Conservation (phyloP, 805 yeast species). For the Lipomyces spencermartinsiae region DNA sequence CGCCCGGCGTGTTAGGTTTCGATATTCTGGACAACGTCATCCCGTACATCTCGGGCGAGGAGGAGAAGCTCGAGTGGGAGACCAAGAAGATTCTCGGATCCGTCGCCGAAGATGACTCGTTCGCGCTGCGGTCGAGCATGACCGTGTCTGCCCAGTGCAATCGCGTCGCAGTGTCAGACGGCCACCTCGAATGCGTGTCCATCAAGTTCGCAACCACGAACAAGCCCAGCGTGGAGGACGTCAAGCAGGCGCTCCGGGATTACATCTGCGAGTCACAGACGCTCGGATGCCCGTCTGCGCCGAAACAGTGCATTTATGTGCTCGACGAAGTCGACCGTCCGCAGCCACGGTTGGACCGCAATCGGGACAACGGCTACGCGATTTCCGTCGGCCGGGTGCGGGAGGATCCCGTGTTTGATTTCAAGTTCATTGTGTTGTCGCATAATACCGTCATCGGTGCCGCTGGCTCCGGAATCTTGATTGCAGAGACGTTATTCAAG, state of each 20-base stretch:
- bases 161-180: conserved; percentile 96
- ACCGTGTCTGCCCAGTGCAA: conserved; percentile 95
- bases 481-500: conserved; percentile 86
- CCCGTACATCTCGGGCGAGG: conserved; percentile 95
- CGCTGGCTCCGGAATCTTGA: conserved; percentile 96
- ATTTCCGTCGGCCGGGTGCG: conserved; percentile 95
- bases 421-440: conserved; percentile 95
- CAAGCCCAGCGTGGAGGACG: conserved; percentile 82
- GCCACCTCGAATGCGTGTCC: conserved; percentile 95
- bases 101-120: conserved; percentile 59
- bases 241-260: conserved; percentile 70
- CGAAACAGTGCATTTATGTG: conserved; percentile 88
- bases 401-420: conserved; percentile 90
- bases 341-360: conserved; percentile 96
- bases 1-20: conserved; percentile 96
- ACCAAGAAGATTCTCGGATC: conserved; percentile 90
- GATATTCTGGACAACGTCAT: conserved; percentile 93
- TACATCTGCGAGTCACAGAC: conserved; percentile 83
- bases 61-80: conserved; percentile 98
- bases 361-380: conserved; percentile 91
- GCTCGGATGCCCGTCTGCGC: conserved; percentile 89
- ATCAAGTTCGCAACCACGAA: conserved; percentile 80
- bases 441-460: conserved; percentile 99
- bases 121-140: conserved; percentile 67
- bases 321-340: conserved; percentile 93